These are phyloP conservation scores for Liquidambar formosana DNA, from an alignment of 164 flowering plant species.

Conservation along the genomic window DNA sequence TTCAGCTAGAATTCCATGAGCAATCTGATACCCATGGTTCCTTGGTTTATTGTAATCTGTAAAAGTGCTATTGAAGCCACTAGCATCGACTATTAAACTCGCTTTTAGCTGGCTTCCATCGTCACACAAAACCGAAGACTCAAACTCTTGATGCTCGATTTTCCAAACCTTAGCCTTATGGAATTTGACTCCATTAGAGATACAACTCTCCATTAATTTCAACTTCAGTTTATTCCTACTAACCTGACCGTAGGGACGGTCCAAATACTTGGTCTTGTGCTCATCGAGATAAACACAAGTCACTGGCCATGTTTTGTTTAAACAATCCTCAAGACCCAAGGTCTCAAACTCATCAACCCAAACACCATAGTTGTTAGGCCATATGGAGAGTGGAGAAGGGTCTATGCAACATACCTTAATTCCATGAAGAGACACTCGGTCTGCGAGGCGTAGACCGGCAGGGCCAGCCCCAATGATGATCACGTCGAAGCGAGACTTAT, in stretches of 20 bases:
- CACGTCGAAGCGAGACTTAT: slow-evolving; percentile 44
- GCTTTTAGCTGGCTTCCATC: slow-evolving; percentile 58
- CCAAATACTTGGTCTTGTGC: slow-evolving; percentile 48
- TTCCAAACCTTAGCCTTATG: slow-evolving; percentile 68
- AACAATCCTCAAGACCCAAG: slow-evolving; percentile 55
- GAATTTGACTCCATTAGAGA: slow-evolving; percentile 44
- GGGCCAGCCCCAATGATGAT: slow-evolving; percentile 75
- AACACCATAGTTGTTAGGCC: slow-evolving; percentile 81
- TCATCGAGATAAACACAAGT: slow-evolving; percentile 51
- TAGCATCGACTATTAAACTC: slow-evolving; percentile 68
- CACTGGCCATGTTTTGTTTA: slow-evolving; percentile 70
- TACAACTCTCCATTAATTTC: slow-evolving; percentile 44
- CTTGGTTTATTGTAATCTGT: slow-evolving; percentile 49
- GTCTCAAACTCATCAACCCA: slow-evolving; percentile 81
- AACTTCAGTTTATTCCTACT: slow-evolving; percentile 47
- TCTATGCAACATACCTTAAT: slow-evolving; percentile 69
- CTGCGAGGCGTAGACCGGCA: slow-evolving; percentile 72
- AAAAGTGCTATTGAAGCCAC: slow-evolving; percentile 58
- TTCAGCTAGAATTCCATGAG: slow-evolving; percentile 74
- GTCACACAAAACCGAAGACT: slow-evolving; percentile 51
- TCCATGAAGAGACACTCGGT: slow-evolving; percentile 54
- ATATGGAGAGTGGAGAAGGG: slow-evolving; percentile 67
- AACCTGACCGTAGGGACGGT: slow-evolving; percentile 66
- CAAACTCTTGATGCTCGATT: slow-evolving; percentile 57
- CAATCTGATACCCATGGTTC: slow-evolving; percentile 70